Base-by-base conservation (phyloP, 1,284 basidiomycete species). In the Ustilago nuda region DNA sequence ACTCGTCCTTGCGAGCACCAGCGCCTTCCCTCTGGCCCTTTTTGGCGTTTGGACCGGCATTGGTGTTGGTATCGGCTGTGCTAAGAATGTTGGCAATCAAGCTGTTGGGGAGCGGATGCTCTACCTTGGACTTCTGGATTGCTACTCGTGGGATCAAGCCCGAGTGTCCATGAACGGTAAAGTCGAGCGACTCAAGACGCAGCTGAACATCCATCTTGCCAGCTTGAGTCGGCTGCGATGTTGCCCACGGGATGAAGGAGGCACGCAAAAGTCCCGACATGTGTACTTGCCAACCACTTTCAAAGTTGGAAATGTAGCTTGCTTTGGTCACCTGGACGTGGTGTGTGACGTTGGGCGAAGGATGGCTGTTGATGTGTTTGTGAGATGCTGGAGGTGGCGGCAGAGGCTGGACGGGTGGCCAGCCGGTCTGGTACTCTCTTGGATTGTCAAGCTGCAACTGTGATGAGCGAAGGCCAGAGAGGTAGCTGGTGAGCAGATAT, bases 211-310 rank as follows among this genome's bases (percentile, higher is more conserved):
- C 72, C 56, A 75, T 56, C 61, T 67, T 71, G 15, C 46, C 56
- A 27, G 58, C 58, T 23, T 67, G 57, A 33, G 61, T 60, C n/a
- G 66, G 53, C 15, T 60, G 51, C 7, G 62, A 32, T 8, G 33
- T n/a, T 1, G 64, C 70, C 70, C 70, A 69, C 1, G 79, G 70
- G 6, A 78, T 70, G 17, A 81, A 75, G 15, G 61, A 66, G 0
- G 74, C 79, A 3, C 79, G 73, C 56, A 79, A 30, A 0, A 73
- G 69, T 9, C 79, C 79, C 15, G 61, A 51, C 74, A 76, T 76
- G 41, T 79, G 76, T 8, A 81, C 75, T 59, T 77, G 76, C 79
- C 79, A 81, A 8, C 79, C 79, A 43, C 61, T 79, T 35, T 77
- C 74, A 52, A 76, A 81, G 45, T 65, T 69, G 8, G 66, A 67